Base-by-base conservation (phyloP, 495 filamentous ascomycete species). In the Penicillium soppii region DNA sequence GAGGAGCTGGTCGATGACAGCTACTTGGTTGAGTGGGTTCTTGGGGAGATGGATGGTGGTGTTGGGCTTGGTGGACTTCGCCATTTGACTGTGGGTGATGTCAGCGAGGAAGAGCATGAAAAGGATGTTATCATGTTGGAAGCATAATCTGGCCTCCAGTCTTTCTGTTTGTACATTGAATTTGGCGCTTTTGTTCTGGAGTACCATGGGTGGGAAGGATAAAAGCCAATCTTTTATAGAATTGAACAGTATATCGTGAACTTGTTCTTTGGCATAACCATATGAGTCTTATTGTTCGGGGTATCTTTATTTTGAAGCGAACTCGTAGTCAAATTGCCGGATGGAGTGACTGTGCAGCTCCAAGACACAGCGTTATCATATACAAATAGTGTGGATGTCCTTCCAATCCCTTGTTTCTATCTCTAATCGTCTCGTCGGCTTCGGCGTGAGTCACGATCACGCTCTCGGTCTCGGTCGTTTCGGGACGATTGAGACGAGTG, bases 1-100 rank as follows among this genome's bases (percentile, higher is more conserved):
- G 92, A 96, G 63, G 90, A 92, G 57, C 72, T 96, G 43, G 80
- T 87, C n/a, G 92, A 97, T 67, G 92, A 97, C 71, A 95, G 90
- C 62, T 97, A 89, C 68, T 69, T 99, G 52, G 81, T 99, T 8
- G 90, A 95, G 67, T 97, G 92, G 77, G 89, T 94, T 37, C 74
- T 99, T 40, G 76, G 81, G 56, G 87, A 96, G 74, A 99, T 99
- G 95, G 92, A 95, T 62, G 87, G 83, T 48, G 75, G 70, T 53
- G 61, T 79, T 20, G 71, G 69, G 5, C 63, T 73, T 26, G 67
- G 68, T 41, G 68, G 62, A 17, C 69, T 81, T 47, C 61, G 50
- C 35, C 47, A 48, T 54, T 35, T 62, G 35, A 47, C 46, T 33
- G 37, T 45, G 20, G 41, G 52, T n/a, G 49, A 46, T 35, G 39